Evolutionary conservation across 345 rosid genomes (phyloP), one percentile per base, ranked within the genome.

Genomic region (Brassica rapa): DNA sequence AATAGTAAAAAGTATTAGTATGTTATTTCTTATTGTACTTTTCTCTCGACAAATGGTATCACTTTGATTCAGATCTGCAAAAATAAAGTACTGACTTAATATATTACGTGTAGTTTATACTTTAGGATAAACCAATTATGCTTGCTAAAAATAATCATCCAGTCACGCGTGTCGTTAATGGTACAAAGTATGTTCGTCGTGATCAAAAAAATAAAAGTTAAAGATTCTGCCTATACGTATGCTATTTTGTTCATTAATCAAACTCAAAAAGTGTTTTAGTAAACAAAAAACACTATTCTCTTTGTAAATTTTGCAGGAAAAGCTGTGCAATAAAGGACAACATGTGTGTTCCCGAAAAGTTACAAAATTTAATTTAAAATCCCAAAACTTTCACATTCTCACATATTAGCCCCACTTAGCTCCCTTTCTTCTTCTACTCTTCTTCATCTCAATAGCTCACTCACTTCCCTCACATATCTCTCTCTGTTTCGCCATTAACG

Each of bases 141-240:
- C 2, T 35, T 61, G 23, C 12, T 37, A 35, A 11, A 71, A 11
- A 37, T 64, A 63, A 78, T 78, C 9, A 71, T 65, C 66, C 8
- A 71, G 53, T 29, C 81, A 77, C 81, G 81, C 81, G 62, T 77
- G 76, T 64, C 32, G n/a, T 16, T 71, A 65, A 71, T 39, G 71
- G 76, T 67, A 66, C 46, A 62, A 77, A 62, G 81, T 66, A 71
- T 59, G 72, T 56, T 71, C 62, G 21, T 71, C 46, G 41, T 62
- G 57, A 56, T 65, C 15, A 51, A 49, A 59, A 27, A 9, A 14
- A 49, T 49, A 59, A 67, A 46, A 10, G 66, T 59, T 4, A 1
- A 77, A 41, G 81, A 70, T 77, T 77, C 71, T 71, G 14, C 35
- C 9, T 56, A 32, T 73, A 51, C 15, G 11, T 24, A 66, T 35